Evolutionary conservation across 805 yeast species (phyloP).

Genomic region (Hanseniaspora singularis): DNA sequence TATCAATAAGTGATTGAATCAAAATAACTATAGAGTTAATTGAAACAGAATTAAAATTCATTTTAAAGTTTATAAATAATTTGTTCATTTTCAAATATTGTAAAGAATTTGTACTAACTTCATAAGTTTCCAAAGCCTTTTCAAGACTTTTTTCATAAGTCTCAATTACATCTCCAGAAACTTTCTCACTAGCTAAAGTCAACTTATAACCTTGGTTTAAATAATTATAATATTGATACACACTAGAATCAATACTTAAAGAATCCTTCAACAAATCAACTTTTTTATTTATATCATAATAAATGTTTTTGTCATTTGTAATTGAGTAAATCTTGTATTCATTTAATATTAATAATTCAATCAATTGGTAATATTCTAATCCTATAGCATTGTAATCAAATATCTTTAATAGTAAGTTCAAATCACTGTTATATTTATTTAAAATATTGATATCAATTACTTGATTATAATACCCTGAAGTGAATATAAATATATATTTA

Average conservation of each 20-base stretch:
- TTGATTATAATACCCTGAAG: constrained; percentile 38
- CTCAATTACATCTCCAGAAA: constrained; percentile 12
- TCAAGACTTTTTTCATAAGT: constrained; percentile 35
- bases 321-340: constrained; percentile 1
- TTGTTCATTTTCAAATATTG: constrained; percentile 26
- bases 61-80: constrained; percentile 23
- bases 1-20: constrained; percentile 22
- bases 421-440: not conserved
- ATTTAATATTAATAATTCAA: constrained; percentile 63
- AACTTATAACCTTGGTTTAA: constrained; percentile 19
- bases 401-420: not conserved
- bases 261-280: constrained; percentile 44
- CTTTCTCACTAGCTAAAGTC: not conserved
- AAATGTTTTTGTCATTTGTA: constrained; percentile 1
- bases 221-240: constrained; percentile 26
- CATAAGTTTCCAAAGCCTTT: constrained; percentile 41
- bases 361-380: constrained; percentile 40
- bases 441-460: not conserved
- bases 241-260: constrained; percentile 40
- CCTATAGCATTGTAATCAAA: constrained; percentile 16
- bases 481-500: constrained; percentile 39
- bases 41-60: constrained; percentile 16
- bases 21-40: constrained; percentile 19
- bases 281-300: not conserved
- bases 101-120: constrained; percentile 33